A percentile compares a stretch with the other conserved stretches of the same genome.
Conservation (phyloP, 2,329 filamentous ascomycete genomes). For the Pyricularia grisea region DNA sequence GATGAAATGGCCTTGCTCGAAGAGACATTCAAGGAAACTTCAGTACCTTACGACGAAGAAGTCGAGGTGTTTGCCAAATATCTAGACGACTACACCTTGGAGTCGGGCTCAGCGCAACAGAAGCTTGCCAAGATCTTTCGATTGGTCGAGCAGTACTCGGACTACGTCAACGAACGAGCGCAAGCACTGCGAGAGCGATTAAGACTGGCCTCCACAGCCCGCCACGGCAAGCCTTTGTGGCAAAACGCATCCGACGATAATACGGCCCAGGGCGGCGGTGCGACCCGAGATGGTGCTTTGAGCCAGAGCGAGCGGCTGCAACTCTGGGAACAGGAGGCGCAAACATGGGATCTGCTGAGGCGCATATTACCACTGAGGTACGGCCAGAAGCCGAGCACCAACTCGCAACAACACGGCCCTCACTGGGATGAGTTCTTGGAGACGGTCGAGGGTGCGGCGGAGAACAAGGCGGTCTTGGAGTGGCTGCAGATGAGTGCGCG, state of each 20-base stretch:
- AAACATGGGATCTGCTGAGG: conserved; percentile 82
- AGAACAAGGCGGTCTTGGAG: conserved; percentile 70
- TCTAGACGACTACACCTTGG: conserved; percentile 62
- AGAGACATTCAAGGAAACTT: conserved; percentile 18
- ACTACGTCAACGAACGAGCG: conserved; percentile 38
- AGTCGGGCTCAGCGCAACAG: conserved; percentile 37
- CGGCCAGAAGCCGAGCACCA: conserved; percentile 26
- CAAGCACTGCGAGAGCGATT: conserved; percentile 31
- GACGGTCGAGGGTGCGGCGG: conserved; percentile 62
- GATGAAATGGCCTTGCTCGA: conserved; percentile 22
- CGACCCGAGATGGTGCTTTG: conserved; percentile 46
- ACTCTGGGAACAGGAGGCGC: conserved; percentile 71
- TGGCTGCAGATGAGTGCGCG: conserved; percentile 79
- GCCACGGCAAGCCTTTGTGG: conserved; percentile 16
- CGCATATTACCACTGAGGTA: conserved; percentile 66
- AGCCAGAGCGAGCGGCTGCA: conserved; percentile 29
- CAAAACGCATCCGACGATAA: conserved; percentile 15
- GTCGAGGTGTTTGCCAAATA: conserved; percentile 80
- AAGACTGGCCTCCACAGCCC: conserved; percentile 17
- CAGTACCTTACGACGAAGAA: conserved; percentile 62
- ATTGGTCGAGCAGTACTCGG: conserved; percentile 57
- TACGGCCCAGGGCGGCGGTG: conserved; percentile 34
- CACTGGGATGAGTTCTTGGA: conserved; percentile 65
- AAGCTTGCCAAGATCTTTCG: conserved; percentile 58
- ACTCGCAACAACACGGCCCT: conserved; percentile 20